Evolutionary conservation across 106 monocot genomes (phyloP), one percentile per base, ranked within the genome.

Genomic region (Phalaenopsis aphrodite): DNA sequence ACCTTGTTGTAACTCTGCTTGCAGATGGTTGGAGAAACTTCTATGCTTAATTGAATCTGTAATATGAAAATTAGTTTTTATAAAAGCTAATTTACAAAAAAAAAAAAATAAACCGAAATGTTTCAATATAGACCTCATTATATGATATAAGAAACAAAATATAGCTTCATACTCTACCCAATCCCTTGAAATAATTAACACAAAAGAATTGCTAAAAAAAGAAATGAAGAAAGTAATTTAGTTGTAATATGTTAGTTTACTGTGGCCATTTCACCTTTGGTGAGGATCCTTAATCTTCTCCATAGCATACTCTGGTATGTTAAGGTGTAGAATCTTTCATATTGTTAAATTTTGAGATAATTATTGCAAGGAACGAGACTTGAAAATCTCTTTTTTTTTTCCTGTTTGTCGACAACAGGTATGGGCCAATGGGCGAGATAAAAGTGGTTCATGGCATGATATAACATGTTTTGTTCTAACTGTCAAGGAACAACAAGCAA

Each of bases 1-100:
- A 94, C 89, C 8, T 83, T 88, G 43, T 81, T 81, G 64, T 92
- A 88, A 69, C 94, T 94, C 79, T 92, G 82, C 45, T 85, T 83
- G 78, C 88, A 94, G 12, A 94, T 84, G 17, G 76, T 41, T 55
- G 90, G 86, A 79, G 94, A 91, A 77, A 98, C 98, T 72, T 89
- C 89, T 69, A 98, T 92, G 58, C 61, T 87, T 78, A 98, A 84
- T 71, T 78, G 89, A 49, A 98, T 89, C 98, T 98, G 83, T 57
- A 85, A 75, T 43, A 74, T 17, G 73, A 77, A 8, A 41, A 58
- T 49, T 66, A 18, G 16, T 7, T 4, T 16, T 36, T 11, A 52
- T 12, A 12, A 52, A 52, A 52, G 52, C 52, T 52, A 52, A 52
- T 52, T 52, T 12, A 1, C 14, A 52, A 52, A 52, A 52, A 12